Evolutionary conservation across 2,329 filamentous ascomycete genomes (phyloP).

Genomic region (Colletotrichum sp.): DNA sequence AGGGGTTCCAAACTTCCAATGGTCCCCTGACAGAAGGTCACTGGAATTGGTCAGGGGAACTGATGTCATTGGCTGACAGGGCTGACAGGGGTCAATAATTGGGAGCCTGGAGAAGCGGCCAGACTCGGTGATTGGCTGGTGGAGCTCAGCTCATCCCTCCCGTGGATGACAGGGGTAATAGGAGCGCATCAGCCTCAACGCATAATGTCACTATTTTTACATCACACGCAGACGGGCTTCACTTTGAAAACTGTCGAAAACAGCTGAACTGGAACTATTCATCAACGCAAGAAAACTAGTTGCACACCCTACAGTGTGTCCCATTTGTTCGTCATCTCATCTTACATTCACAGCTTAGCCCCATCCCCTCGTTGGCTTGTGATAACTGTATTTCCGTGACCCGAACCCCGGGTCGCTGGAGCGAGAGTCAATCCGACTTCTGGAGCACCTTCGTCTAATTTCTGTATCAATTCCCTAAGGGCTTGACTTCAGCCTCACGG

Average conservation of each 20-base stretch:
- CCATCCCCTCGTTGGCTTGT: neutral
- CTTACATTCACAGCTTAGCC: constrained; percentile 3
- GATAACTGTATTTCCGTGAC: constrained; percentile 2
- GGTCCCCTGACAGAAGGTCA: neutral
- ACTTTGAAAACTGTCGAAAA: neutral
- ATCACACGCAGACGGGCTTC: neutral
- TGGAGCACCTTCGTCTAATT: neutral
- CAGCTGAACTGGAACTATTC: neutral
- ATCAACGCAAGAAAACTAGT: constrained; percentile 19
- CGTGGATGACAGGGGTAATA: neutral
- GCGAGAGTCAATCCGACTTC: neutral
- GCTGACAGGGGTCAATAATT: neutral
- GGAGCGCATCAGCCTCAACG: neutral
- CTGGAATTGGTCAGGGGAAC: neutral
- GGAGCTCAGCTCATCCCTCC: neutral
- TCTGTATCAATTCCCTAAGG: neutral
- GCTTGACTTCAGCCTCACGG: neutral
- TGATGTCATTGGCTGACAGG: constrained; percentile 2
- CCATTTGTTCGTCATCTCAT: constrained; percentile 11
- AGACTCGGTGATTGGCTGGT: neutral
- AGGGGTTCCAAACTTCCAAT: neutral
- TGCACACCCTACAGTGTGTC: neutral
- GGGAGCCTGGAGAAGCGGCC: neutral
- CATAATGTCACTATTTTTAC: neutral
- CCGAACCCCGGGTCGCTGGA: neutral